These are phyloP conservation scores for Lactifluus echinatus DNA, from an alignment of 768 basidiomycete species.

Conservation along the genomic window DNA sequence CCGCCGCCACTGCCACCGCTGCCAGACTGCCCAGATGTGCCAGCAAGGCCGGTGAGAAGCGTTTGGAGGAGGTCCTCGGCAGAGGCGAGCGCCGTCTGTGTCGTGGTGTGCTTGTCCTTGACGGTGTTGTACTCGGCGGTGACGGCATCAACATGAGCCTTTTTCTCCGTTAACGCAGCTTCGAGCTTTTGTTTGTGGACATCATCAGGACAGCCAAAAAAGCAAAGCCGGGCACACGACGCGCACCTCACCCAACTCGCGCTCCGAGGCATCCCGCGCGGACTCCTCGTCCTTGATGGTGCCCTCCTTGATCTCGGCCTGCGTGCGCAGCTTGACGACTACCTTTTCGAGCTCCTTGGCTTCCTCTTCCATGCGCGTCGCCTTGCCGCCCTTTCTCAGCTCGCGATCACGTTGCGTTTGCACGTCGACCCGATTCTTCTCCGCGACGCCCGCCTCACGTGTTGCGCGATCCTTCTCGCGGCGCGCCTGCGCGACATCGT, in stretches of 20 bases:
- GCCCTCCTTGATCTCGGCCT: conserved; percentile 71
- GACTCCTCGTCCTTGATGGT: conserved; percentile 74
- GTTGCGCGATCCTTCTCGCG: conserved; percentile 41
- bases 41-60: conserved; percentile 84
- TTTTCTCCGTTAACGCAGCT: conserved; percentile 48
- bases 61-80: conserved; percentile 94
- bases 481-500: conserved; percentile 39
- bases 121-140: conserved; percentile 47
- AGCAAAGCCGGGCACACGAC: neutral
- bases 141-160: conserved; percentile 46
- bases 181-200: conserved; percentile 39
- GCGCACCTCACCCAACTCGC: conserved; percentile 55
- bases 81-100: conserved; percentile 52
- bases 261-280: conserved; percentile 42
- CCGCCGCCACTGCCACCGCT: conserved; percentile 78
- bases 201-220: neutral
- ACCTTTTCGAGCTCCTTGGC: conserved; percentile 72
- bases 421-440: conserved; percentile 58
- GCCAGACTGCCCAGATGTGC: conserved; percentile 46
- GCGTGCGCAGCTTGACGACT: conserved; percentile 73
- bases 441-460: conserved; percentile 52
- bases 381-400: conserved; percentile 85
- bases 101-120: conserved; percentile 58
- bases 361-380: conserved; percentile 76
- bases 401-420: conserved; percentile 76